phyloP scores from a whole-genome alignment of 2,329 filamentous ascomycete genomes.

The Talaromyces funiculosus region DNA sequence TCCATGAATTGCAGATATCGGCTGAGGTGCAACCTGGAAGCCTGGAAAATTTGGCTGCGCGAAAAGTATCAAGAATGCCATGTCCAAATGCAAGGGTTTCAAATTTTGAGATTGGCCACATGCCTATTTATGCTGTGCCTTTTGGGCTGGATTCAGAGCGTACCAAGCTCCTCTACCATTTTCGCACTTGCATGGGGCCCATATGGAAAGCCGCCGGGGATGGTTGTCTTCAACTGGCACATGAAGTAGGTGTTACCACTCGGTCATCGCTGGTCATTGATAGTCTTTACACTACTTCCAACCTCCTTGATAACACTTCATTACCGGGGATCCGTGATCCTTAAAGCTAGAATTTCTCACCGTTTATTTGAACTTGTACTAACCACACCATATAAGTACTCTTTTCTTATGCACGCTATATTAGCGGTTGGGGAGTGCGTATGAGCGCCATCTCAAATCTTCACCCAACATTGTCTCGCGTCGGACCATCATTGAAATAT shows the following conservation, averaged over 20 bases:
- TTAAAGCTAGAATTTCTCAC: neutral
- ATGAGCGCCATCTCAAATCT: conserved; percentile 20
- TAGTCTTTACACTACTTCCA: neutral
- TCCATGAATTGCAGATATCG: conserved; percentile 34
- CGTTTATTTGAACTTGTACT: neutral
- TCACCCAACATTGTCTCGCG: conserved; percentile 14
- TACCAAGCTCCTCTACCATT: neutral
- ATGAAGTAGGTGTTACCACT: neutral
- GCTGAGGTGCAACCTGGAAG: neutral
- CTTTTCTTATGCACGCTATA: conserved; percentile 45
- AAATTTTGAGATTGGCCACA: neutral
- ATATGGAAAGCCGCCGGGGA: neutral
- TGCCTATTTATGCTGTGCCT: neutral
- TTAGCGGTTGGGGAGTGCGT: conserved; percentile 40
- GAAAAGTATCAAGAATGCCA: neutral
- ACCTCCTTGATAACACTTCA: neutral
- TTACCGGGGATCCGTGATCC: neutral
- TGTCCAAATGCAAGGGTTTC: neutral
- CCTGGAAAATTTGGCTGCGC: neutral
- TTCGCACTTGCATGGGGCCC: neutral
- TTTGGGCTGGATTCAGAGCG: neutral
- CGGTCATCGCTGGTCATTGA: neutral
- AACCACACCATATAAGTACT: conserved; percentile 27
- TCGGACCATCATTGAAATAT: conserved; percentile 36
- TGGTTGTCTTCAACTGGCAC: neutral